Conservation (phyloP, 805 yeast genomes). For the Kluyveromyces nonfermentans region DNA sequence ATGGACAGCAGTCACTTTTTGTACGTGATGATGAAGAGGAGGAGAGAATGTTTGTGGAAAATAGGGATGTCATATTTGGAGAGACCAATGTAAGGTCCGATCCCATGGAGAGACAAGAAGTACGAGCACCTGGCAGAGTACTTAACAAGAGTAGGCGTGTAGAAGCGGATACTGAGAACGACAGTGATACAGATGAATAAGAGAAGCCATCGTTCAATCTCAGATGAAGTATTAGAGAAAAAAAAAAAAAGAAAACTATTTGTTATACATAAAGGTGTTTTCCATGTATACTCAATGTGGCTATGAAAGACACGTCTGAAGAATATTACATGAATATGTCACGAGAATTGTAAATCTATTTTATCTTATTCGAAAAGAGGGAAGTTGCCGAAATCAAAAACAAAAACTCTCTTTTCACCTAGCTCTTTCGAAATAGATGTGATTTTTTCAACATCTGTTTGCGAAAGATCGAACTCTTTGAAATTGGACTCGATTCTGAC, state of each 20-base stretch:
- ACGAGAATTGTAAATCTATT: no score
- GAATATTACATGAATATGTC: neutral
- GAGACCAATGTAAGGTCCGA: neutral
- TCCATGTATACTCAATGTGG: no score
- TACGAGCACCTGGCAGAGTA: neutral
- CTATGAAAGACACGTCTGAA: neutral
- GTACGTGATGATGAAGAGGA: no score
- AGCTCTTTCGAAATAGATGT: slow-evolving; percentile 18
- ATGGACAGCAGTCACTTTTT: no score
- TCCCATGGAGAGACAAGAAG: neutral
- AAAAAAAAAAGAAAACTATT: neutral
- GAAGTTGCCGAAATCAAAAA: slow-evolving; percentile 22
- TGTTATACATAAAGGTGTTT: no score
- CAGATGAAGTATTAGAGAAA: slow-evolving; percentile 12
- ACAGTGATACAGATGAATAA: slow-evolving; percentile 25
- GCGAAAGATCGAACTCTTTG: slow-evolving; percentile 25
- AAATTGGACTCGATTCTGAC: slow-evolving; percentile 34
- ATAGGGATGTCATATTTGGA: neutral
- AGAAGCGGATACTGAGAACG: slow-evolving; percentile 8
- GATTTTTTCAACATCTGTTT: slow-evolving; percentile 29
- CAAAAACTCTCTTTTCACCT: slow-evolving; percentile 26
- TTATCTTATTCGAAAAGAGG: slow-evolving; percentile 9
- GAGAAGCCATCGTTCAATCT: slow-evolving; percentile 32
- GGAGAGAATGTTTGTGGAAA: no score
- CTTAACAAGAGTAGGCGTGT: neutral